A percentile compares a stretch with the other conserved stretches of the same genome.
These are phyloP conservation scores for Starmera dryadoides DNA, from an alignment of 805 yeast species.

Conservation along the genomic window DNA sequence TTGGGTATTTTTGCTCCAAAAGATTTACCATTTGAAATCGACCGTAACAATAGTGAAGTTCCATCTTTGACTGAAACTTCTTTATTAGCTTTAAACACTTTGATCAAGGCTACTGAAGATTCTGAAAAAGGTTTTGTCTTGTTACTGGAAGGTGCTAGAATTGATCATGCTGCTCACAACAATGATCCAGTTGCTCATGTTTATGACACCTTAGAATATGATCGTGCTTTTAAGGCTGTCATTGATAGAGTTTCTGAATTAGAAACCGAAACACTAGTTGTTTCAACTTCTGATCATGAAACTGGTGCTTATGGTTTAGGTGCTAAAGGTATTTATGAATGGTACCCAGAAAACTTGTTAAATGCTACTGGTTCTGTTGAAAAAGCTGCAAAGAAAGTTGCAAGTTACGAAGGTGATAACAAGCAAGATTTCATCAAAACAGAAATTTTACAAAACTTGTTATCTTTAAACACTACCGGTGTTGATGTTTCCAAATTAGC, in stretches of 20 bases:
- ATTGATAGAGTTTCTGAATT: conserved; percentile 56
- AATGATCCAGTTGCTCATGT: conserved; percentile 95
- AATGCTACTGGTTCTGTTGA: conserved; percentile 73
- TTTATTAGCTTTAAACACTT: conserved; percentile 60
- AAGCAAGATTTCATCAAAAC: conserved; percentile 40
- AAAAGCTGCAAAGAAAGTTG: conserved; percentile 43
- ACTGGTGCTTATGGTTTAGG: conserved; percentile 87
- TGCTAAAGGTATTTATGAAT: conserved; percentile 73
- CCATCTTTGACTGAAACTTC: conserved; percentile 80
- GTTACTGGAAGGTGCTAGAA: conserved; percentile 83
- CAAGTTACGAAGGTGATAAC: conserved; percentile 23
- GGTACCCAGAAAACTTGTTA: conserved; percentile 72
- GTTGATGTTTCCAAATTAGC: conserved; percentile 44
- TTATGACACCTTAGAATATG: conserved; percentile 78
- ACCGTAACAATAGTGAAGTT: conserved; percentile 49
- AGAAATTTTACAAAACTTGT: conserved; percentile 46
- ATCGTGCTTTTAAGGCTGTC: conserved; percentile 71
- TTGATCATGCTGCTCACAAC: conserved; percentile 90
- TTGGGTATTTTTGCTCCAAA: conserved; percentile 64
- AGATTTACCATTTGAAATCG: conserved; percentile 79
- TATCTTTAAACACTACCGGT: conserved; percentile 55
- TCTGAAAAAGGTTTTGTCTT: conserved; percentile 82
- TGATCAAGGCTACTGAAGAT: conserved; percentile 59
- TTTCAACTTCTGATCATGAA: conserved; percentile 89
- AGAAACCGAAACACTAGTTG: conserved; percentile 70